Evolutionary conservation across 2,329 filamentous ascomycete species (phyloP), one percentile per base, ranked within the genome.

Genomic region (Blumeriella jaapii): DNA sequence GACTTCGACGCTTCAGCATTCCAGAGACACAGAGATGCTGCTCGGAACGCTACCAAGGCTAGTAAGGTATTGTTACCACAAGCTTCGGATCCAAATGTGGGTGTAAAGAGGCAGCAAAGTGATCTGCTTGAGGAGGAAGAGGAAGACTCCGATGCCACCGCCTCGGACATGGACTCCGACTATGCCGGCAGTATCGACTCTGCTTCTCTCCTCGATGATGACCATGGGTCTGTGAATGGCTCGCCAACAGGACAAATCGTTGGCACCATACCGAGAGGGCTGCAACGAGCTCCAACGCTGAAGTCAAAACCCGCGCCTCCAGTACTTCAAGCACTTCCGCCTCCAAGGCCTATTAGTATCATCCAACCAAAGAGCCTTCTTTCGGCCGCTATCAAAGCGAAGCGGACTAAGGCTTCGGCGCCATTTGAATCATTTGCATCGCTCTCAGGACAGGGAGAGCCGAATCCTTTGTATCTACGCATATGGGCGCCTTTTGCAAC

Each of bases 371-470:
- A 74, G 42, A 84, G 81, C 57, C 60, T 83, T 31, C 61, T 87
- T 14, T 81, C 81, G 0, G 77, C 78, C 34, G 76, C 78, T 4
- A 64, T 89, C 15, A 81, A 80, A 48, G 78, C 77, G 18, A 83
- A 80, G 55, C 74, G 79, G 46, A 69, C 76, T 1, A 79, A 79
- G 46, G 69, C 71, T 6, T 70, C 71, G 5, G 74, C 81, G 51
- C 82, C 82, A 0, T 78, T 89, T 45, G 81, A 87, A 49, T 70
- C 72, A 15, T 91, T 85, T 57, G 82, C 81, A 1, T 71, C 78
- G 11, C 67, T 84, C 23, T 84, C 78, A 38, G 84, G 82, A 1
- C 78, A 86, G 53, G 83, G 80, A 12, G 83, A 87, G 42, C 71
- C 79, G 5, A 82, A 78, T 31, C 82, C 83, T 2, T 65, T 91